Percentiles rank a stretch among this genome's conserved stretches.
phyloP scores from a whole-genome alignment of 306 rosid species.

The Vicia faba region DNA sequence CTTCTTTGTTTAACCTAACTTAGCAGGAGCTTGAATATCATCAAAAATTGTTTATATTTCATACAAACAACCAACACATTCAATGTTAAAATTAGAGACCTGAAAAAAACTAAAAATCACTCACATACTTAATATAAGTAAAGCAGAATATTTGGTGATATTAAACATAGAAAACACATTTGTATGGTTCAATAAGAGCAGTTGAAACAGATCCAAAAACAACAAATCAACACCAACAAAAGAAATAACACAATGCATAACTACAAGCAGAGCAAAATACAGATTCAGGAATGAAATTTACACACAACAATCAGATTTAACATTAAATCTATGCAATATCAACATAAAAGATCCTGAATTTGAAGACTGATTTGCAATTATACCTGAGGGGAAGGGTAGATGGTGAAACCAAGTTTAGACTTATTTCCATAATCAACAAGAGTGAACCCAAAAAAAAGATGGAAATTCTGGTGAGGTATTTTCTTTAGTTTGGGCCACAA shows the following conservation, averaged over 20 bases:
- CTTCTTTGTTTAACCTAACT: conserved; percentile 9
- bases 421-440: conserved; percentile 90
- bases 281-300: background rate
- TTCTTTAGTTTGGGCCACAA: too few relatives aligned
- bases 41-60: background rate
- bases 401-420: conserved; percentile 93
- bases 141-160: conserved; percentile 71
- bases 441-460: conserved; percentile 83
- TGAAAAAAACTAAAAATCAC: background rate
- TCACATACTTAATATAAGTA: conserved; percentile 21
- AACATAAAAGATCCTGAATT: background rate
- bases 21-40: conserved; percentile 1
- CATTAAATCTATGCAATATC: background rate
- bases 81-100: conserved; percentile 6
- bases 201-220: conserved; percentile 65
- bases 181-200: conserved; percentile 95
- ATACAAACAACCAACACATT: conserved; percentile 12
- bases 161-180: conserved; percentile 93
- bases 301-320: background rate
- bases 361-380: background rate
- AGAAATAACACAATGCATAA: background rate
- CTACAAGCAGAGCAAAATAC: background rate
- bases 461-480: too few relatives aligned
- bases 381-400: conserved; percentile 98
- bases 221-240: background rate